Conservation (phyloP, 2,329 filamentous ascomycete species). For the Ophiostoma himal-ulmi region DNA sequence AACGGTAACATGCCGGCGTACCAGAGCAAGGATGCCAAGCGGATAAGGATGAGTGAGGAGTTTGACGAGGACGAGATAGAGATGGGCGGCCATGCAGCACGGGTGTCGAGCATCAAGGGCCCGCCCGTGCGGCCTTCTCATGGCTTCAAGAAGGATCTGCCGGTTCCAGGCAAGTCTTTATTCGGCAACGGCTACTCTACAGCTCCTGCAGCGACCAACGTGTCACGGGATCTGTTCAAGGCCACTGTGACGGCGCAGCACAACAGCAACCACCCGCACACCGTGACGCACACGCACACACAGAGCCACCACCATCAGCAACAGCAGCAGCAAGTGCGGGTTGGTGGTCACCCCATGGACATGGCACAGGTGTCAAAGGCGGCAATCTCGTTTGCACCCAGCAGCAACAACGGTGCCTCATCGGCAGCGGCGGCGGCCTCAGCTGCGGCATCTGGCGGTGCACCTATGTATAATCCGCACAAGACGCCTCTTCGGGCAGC, state of each 20-base stretch:
- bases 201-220: constrained; percentile 43
- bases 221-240: constrained; percentile 58
- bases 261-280: constrained; percentile 15
- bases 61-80: constrained; percentile 56
- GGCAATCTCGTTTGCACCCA: constrained; percentile 82
- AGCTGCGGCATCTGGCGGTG: constrained; percentile 13
- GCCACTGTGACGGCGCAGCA: constrained; percentile 62
- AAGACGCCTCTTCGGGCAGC: constrained; percentile 63
- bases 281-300: neutral
- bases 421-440: constrained; percentile 19
- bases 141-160: constrained; percentile 59
- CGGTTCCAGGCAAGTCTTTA: constrained; percentile 47
- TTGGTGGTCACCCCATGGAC: constrained; percentile 63
- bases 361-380: constrained; percentile 84
- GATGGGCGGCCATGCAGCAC: constrained; percentile 51
- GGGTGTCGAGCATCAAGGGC: constrained; percentile 60
- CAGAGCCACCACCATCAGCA: constrained; percentile 2
- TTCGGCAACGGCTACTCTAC: constrained; percentile 58
- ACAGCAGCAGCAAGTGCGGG: constrained; percentile 52
- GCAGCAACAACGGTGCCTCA: constrained; percentile 28
- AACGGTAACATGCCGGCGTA: constrained; percentile 50
- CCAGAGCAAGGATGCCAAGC: constrained; percentile 67
- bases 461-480: constrained; percentile 34
- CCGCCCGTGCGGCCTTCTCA: constrained; percentile 79
- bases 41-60: constrained; percentile 70